phyloP scores from a whole-genome alignment of 345 rosid species.

The Eucalyptus polyanthemos region DNA sequence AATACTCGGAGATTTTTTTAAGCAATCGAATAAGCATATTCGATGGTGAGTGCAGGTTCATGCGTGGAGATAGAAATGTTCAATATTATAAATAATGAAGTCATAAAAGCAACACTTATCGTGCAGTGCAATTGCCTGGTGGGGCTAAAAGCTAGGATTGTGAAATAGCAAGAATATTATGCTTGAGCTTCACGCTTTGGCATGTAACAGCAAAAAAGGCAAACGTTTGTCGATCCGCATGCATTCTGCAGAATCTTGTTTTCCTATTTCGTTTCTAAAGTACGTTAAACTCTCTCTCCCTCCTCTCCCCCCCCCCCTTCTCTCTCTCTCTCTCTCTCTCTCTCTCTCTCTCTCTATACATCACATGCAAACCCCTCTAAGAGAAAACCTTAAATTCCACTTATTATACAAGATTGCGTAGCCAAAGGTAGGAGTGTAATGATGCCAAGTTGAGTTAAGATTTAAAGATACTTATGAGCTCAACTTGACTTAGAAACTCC shows the following conservation, averaged over 20 bases:
- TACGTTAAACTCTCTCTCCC: not conserved
- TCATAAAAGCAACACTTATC: not conserved
- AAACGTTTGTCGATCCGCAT: not conserved
- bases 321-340: accelerated
- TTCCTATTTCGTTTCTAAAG: not conserved
- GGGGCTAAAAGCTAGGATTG: not conserved
- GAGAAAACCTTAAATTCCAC: not conserved
- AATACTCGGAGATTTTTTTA: not conserved
- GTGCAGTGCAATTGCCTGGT: not conserved
- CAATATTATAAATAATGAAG: not conserved
- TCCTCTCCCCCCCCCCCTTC: accelerated
- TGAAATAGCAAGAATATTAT: not conserved
- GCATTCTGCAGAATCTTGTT: not conserved
- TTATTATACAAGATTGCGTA: not conserved
- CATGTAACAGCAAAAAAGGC: not conserved
- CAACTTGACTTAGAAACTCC: not conserved
- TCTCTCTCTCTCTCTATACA: not conserved
- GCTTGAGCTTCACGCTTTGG: not conserved
- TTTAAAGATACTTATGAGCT: not conserved
- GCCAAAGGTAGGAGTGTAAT: not conserved
- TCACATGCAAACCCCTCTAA: not conserved
- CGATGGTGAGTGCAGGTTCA: not conserved
- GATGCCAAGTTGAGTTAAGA: not conserved
- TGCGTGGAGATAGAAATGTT: not conserved
- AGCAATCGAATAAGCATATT: not conserved